Base-by-base conservation (phyloP, 371 early-diverging fungal genomes). In the Rhizopus arrhizus region DNA sequence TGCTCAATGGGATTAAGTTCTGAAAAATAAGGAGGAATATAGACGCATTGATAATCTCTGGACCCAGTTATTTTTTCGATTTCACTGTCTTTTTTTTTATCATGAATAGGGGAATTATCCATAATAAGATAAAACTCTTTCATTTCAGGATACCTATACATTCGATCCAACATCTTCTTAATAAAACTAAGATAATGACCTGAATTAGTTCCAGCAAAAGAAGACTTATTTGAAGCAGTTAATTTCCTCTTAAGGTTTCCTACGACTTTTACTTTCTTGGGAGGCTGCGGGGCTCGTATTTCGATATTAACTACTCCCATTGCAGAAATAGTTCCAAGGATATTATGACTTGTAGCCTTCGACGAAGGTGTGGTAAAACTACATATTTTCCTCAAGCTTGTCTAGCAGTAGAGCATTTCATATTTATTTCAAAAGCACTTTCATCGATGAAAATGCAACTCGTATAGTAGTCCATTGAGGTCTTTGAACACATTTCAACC, bases 41-140 rank as follows among this genome's bases (percentile, higher is more conserved):
- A 49, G 5, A 31, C 10, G 10, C 31, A 32, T 5, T 12, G 4
- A 49, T 49, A 31, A 49, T 4, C 50, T 31, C 50, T 15, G 5
- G 15, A 8, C 36, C 10, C 53, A n/a, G 2, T 3, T 4, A 34
- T 16, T 45, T 15, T 29, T 9, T 29, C 40, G n/a, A n/a, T n/a
- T n/a, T n/a, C n/a, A n/a, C n/a, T n/a, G n/a, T n/a, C n/a, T n/a
- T n/a, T n/a, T 22, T 65, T 56, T 32, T 36, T 36, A 36, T 10
- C 53, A 52, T 52, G 34, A 54, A 64, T 64, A 40, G 54, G 59
- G 9, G 56, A 42, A 36, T 64, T 58, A 59, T 59, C 59, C 59
- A 64, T 64, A 43, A 54, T 34, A 16, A 64, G 43, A 64, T 64
- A 64, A 47, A 45, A 41, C 10, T 55, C 54, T 50, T 64, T 55